Conservation (phyloP, 2,329 filamentous ascomycete genomes). For the Leptosphaerulina australis region DNA sequence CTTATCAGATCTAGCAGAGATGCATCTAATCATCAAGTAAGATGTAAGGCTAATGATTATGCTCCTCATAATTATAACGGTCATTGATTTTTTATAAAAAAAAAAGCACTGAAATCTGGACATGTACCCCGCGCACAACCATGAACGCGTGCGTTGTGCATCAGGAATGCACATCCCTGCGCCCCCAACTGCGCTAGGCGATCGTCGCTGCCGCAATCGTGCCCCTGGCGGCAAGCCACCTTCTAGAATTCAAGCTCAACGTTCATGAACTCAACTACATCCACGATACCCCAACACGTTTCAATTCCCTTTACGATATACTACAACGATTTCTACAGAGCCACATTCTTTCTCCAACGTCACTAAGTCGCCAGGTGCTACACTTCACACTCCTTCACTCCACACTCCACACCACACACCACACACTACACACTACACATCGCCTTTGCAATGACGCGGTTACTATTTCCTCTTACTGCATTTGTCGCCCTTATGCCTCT, state of each 20-base stretch:
- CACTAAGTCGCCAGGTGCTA: neutral
- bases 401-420: conserved; percentile 22
- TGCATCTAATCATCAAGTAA: too few species aligned
- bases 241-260: conserved; percentile 26
- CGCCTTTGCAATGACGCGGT: conserved; percentile 34
- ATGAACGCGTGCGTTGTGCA: conserved; percentile 13
- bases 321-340: neutral
- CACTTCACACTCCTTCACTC: neutral
- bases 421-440: neutral
- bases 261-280: conserved; percentile 1
- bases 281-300: neutral
- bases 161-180: conserved; percentile 23
- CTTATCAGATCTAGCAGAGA: too few species aligned
- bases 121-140: too few species aligned
- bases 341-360: neutral
- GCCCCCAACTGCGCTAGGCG: conserved; percentile 26
- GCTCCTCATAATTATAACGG: too few species aligned
- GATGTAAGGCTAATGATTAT: too few species aligned
- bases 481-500: conserved; percentile 50
- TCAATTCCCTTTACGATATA: neutral
- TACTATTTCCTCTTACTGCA: conserved; percentile 34
- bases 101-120: too few species aligned
- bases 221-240: conserved; percentile 38
- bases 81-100: too few species aligned
- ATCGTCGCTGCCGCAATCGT: conserved; percentile 32